A percentile compares a stretch with the other conserved stretches of the same genome.
phyloP scores from a whole-genome alignment of 331 rosid genomes.

The Rhamnella rubrinervis region DNA sequence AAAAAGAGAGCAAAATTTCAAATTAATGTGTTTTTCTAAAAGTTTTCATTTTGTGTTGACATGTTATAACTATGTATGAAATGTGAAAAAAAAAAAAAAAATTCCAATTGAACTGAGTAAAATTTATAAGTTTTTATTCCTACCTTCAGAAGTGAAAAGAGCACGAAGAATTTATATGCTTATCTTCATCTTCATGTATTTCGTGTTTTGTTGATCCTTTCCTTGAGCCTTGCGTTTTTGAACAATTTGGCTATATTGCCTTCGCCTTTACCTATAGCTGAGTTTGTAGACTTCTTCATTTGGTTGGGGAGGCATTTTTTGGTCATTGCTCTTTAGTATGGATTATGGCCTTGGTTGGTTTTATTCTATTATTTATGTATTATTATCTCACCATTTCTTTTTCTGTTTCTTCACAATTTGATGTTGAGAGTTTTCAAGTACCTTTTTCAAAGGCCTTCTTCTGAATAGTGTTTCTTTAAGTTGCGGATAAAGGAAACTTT shows the following conservation, averaged over 20 bases:
- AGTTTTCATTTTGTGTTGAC: not conserved
- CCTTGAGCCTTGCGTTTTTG: conserved; percentile 5
- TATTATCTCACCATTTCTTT: not conserved
- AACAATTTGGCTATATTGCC: not conserved
- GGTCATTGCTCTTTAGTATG: conserved; percentile 12
- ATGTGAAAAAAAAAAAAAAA: not conserved
- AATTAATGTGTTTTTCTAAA: not conserved
- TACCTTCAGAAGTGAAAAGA: not conserved
- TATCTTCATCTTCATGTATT: conserved; percentile 16
- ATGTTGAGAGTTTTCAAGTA: not conserved
- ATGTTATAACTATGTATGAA: not conserved
- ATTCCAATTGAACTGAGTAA: too few species aligned
- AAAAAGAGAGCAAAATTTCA: not conserved
- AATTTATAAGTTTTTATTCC: not conserved
- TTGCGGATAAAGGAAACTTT: not conserved
- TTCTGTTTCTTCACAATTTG: not conserved
- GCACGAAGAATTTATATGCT: not conserved
- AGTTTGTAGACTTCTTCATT: not conserved
- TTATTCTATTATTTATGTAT: not conserved
- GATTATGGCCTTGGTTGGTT: conserved; percentile 20
- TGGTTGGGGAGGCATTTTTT: not conserved
- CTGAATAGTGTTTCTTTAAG: too few species aligned
- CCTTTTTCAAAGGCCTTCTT: not conserved
- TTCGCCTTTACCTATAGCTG: not conserved
- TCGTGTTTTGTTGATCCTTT: conserved; percentile 13